Evolutionary conservation across 2,329 filamentous ascomycete genomes (phyloP), one percentile per base, ranked within the genome.

Genomic region (Sordariomycetes sp.): DNA sequence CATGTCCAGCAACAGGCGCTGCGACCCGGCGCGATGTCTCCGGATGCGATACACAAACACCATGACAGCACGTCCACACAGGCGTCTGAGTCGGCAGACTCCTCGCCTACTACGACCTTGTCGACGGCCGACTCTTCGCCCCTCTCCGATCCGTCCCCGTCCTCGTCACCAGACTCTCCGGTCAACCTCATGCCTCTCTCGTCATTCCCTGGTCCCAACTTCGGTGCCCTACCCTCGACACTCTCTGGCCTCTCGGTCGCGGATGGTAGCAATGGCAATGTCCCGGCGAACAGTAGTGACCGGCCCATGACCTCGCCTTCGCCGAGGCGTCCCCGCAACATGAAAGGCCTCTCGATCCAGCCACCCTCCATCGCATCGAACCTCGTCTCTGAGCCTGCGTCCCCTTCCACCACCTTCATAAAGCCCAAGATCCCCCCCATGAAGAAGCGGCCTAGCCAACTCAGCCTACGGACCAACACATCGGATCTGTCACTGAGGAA

Each of bases 91-190:
- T 97, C 94, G 1, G 89, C 89, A 50, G 92, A 96, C 67, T 96
- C 93, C 24, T 97, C 93, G 10, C 94, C 94, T 1, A 97, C 93
- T 8, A 97, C 92, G 3, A 96, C 93, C 2, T 82, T 94, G 55
- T 96, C 91, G 6, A 96, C 90, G 22, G 90, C 93, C 62, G 93
- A 96, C 73, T 95, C 92, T 5, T 93, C 90, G 10, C 89, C 90
- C 34, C 79, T 94, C 54, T 92, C 92, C 34, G 93, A 97, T 65
- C 87, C 90, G 8, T 97, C 93, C 5, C 91, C 94, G 3, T 93
- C 88, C 57, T 90, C 92, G 24, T 97, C 93, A 1, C 93, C 93
- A 10, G 92, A 97, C 71, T 97, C 94, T 2, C 90, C 91, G 1
- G 77, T 88, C 58, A 87, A 88, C 59, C 77, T 91, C 58, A 81